Conservation (phyloP, 2,329 filamentous ascomycete genomes). For the Albifimbria verrucaria region DNA sequence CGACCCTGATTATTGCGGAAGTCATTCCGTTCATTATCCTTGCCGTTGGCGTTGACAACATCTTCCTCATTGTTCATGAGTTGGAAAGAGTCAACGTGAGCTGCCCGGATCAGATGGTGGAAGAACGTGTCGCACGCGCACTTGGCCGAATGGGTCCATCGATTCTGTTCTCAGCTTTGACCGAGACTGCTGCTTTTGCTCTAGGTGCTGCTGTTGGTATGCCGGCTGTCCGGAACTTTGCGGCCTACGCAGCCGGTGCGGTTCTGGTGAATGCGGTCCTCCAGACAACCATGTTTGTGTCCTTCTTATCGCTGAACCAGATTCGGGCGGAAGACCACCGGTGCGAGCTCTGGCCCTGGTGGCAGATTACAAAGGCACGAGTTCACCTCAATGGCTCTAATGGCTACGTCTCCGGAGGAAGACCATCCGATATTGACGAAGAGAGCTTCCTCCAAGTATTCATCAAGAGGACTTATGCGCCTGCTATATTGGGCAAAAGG, state of each 20-base stretch:
- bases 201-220: constrained; percentile 93
- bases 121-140: constrained; percentile 80
- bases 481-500: constrained; percentile 74
- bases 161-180: constrained; percentile 90
- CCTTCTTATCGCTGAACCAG: constrained; percentile 88
- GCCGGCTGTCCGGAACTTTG: constrained; percentile 97
- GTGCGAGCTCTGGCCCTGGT: constrained; percentile 88
- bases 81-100: constrained; percentile 93
- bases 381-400: constrained; percentile 59
- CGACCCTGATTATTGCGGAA: constrained; percentile 95
- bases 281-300: constrained; percentile 95
- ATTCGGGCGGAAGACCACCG: constrained; percentile 82
- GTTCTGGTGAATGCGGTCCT: constrained; percentile 97
- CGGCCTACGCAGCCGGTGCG: constrained; percentile 90
- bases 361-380: constrained; percentile 73
- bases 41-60: constrained; percentile 96
- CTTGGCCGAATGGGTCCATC: constrained; percentile 97
- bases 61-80: constrained; percentile 97
- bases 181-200: constrained; percentile 90
- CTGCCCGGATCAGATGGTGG: constrained; percentile 83
- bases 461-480: constrained; percentile 87
- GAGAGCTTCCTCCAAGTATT: constrained; percentile 82
- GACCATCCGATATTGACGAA: constrained; percentile 72
- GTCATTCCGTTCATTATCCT: constrained; percentile 97
- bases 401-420: constrained; percentile 50